A percentile compares a stretch with the other conserved stretches of the same genome.
These are phyloP conservation scores for Amyloporia xantha DNA, from an alignment of 768 basidiomycete genomes.

Conservation along the genomic window DNA sequence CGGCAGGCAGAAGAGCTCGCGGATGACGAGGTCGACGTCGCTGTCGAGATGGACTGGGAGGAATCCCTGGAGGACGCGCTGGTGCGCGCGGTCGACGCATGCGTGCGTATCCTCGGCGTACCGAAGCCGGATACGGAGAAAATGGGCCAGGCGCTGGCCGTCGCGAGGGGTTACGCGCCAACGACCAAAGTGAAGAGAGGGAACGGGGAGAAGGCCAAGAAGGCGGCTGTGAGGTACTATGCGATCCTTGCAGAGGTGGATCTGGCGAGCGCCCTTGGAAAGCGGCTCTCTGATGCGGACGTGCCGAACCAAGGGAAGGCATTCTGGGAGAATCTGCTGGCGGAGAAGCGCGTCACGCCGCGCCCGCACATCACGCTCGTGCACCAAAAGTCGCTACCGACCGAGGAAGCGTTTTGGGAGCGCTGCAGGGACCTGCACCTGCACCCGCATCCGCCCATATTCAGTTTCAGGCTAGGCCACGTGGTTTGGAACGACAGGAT, in stretches of 20 bases:
- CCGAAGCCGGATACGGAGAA: conserved; percentile 45
- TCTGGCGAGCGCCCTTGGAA: conserved; percentile 40
- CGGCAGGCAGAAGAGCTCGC: conserved; percentile 53
- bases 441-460: conserved; percentile 40
- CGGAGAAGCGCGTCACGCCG: conserved; percentile 39
- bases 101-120: conserved; percentile 49
- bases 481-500: conserved; percentile 73
- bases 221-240: conserved; percentile 56
- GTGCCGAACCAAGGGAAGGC: conserved; percentile 23
- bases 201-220: conserved; percentile 26
- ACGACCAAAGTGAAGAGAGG: conserved; percentile 21
- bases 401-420: conserved; percentile 37
- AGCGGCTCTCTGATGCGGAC: conserved; percentile 31
- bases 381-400: conserved; percentile 49
- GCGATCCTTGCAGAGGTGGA: conserved; percentile 73
- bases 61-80: conserved; percentile 52
- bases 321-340: conserved; percentile 47
- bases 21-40: conserved; percentile 55
- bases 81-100: conserved; percentile 49
- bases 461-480: conserved; percentile 51
- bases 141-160: conserved; percentile 45
- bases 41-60: conserved; percentile 59
- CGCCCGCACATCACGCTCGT: conserved; percentile 85
- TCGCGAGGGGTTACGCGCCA: conserved; percentile 37
- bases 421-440: conserved; percentile 38